These are phyloP conservation scores for Monosporascus sp. DNA, from an alignment of 2,329 filamentous ascomycete genomes.

Conservation along the genomic window DNA sequence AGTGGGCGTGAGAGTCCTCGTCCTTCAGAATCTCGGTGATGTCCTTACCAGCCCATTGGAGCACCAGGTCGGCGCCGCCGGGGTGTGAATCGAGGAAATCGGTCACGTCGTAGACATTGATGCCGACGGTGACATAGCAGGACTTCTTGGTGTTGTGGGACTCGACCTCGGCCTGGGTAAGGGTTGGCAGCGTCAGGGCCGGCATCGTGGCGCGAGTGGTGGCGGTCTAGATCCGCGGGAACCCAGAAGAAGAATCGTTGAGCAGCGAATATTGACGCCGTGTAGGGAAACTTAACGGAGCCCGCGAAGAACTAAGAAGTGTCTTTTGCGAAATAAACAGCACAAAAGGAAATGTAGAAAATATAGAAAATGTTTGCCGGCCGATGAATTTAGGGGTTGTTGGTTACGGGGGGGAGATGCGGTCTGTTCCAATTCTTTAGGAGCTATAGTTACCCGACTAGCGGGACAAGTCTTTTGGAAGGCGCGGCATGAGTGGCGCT, in stretches of 20 bases:
- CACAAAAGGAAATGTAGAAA: too few species aligned
- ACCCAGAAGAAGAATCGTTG: background rate
- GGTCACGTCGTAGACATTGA: slow-evolving; percentile 92
- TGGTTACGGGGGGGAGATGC: too few species aligned
- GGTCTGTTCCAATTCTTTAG: too few species aligned
- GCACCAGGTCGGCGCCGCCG: slow-evolving; percentile 79
- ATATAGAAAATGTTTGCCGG: too few species aligned
- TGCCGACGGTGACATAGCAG: slow-evolving; percentile 87
- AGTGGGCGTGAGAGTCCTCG: slow-evolving; percentile 75
- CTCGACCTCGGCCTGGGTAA: slow-evolving; percentile 75
- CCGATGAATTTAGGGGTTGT: too few species aligned
- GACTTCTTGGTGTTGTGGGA: slow-evolving; percentile 73
- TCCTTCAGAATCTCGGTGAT: slow-evolving; percentile 78
- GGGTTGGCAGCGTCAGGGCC: slow-evolving; percentile 72
- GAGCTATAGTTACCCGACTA: background rate
- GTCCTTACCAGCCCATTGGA: slow-evolving; percentile 88
- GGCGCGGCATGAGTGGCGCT: background rate
- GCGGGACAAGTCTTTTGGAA: background rate
- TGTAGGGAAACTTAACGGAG: too few species aligned
- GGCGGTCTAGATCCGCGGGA: slow-evolving; percentile 6
- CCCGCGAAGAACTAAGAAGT: too few species aligned
- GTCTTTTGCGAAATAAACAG: too few species aligned
- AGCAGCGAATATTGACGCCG: too few species aligned
- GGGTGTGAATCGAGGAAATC: slow-evolving; percentile 87
- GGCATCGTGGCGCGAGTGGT: slow-evolving; percentile 55